Evolutionary conservation across 139 green algal genomes (phyloP).

Genomic region (Spirogloea muscicola): DNA sequence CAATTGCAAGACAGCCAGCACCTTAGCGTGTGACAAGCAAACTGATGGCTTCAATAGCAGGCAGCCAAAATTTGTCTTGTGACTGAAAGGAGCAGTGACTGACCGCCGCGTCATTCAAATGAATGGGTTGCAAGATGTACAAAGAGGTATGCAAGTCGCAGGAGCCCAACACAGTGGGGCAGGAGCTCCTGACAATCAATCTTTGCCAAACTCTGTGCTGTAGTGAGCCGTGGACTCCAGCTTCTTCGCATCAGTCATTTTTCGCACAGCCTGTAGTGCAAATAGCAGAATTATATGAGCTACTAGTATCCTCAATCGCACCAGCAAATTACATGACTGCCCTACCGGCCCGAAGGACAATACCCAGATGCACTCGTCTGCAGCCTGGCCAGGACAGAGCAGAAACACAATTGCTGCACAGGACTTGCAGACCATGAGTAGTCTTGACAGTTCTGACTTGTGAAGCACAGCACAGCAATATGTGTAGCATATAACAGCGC

Average conservation of each 20-base stretch:
- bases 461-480: not conserved
- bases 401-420: not conserved
- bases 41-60: too few relatives aligned
- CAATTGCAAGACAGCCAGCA: too few relatives aligned
- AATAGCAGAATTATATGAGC: not conserved
- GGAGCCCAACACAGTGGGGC: too few relatives aligned
- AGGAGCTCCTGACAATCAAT: too few relatives aligned
- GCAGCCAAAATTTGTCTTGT: too few relatives aligned
- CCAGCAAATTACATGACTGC: too few relatives aligned
- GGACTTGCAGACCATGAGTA: not conserved
- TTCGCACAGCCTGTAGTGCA: conserved; percentile 70
- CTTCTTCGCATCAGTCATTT: conserved; percentile 98
- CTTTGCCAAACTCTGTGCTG: conserved; percentile 47
- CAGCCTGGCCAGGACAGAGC: not conserved
- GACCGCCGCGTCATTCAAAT: too few relatives aligned
- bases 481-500: conserved; percentile 15
- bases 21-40: too few relatives aligned
- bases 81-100: too few relatives aligned
- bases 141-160: too few relatives aligned
- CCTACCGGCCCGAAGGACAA: not conserved
- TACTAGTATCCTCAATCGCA: not conserved
- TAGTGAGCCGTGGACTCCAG: conserved; percentile 70
- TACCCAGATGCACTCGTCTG: not conserved
- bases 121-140: too few relatives aligned
- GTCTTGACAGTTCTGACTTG: not conserved